phyloP scores from a whole-genome alignment of 2,329 filamentous ascomycete genomes.

The Fusarium chuoi region DNA sequence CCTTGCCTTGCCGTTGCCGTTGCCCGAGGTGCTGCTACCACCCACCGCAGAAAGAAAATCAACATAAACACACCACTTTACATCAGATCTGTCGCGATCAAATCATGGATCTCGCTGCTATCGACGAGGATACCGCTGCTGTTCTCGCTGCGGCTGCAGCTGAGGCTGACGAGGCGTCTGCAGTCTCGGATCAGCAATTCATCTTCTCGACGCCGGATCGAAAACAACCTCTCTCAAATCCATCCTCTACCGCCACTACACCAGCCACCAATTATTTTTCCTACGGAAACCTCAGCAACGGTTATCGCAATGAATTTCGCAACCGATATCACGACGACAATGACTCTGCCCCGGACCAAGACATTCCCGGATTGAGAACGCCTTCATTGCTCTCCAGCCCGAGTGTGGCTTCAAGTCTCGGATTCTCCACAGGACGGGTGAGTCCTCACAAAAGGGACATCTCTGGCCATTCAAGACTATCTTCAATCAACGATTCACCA shows the following conservation, averaged over 20 bases:
- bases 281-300: constrained; percentile 24
- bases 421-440: constrained; percentile 45
- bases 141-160: constrained; percentile 40
- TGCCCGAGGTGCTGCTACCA: constrained; percentile 2
- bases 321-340: constrained; percentile 41
- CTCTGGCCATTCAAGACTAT: constrained; percentile 37
- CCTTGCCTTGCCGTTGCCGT: constrained; percentile 20
- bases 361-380: constrained; percentile 39
- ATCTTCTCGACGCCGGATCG: constrained; percentile 43
- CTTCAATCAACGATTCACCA: constrained; percentile 35
- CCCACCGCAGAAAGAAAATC: neutral
- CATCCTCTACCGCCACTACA: constrained; percentile 32
- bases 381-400: constrained; percentile 49
- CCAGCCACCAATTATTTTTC: constrained; percentile 41
- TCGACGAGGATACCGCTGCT: constrained; percentile 44
- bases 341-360: constrained; percentile 33
- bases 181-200: constrained; percentile 36
- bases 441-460: constrained; percentile 48
- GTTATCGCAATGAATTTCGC: constrained; percentile 41
- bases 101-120: constrained; percentile 41
- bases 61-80: constrained; percentile 5
- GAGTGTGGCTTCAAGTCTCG: constrained; percentile 49
- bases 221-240: constrained; percentile 32
- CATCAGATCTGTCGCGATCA: neutral
- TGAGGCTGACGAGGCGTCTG: constrained; percentile 34